Evolutionary conservation across 2,329 filamentous ascomycete species (phyloP), one percentile per base, ranked within the genome.

Genomic region (Cladosporium sp.): DNA sequence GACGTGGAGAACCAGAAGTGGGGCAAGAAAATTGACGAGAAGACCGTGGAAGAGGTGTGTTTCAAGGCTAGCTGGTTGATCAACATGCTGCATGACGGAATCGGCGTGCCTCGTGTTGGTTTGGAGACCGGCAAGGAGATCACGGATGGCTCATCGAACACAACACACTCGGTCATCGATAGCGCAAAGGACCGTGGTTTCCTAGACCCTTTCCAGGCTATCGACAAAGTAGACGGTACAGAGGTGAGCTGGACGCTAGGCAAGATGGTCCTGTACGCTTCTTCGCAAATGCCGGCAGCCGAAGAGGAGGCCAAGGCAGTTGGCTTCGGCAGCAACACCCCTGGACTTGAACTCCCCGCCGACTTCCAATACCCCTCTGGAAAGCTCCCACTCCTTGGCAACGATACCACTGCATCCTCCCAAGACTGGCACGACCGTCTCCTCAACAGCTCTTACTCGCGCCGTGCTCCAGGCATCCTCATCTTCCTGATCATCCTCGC

Each of bases 1-100:
- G 86, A 84, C 20, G 76, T 96, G 4, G 76, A 81, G 9, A 75
- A 78, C 19, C 73, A 90, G 61, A 85, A 88, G 70, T 93, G 85
- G 78, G 88, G 89, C 14, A 85, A 89, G 63, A 92, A 92, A 64
- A 82, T 91, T 1, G 83, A 88, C 65, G 78, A 80, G 59, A 84
- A 88, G 67, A 89, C 87, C 51, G 92, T 92, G 5, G 84, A 88
- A 64, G 87, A 96, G 70, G 89, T 96, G 1, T 99, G 94, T 73
- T 99, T 99, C 81, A 99, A 99, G 73, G 92, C 94, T 0, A 94
- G 91, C 5, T 99, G 95, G 94, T 80, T 99, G 45, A 96, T 99
- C 70, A 99, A 95, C 67, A 88, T 99, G 69, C 81, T 99, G 3
- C 93, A 99, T 69, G 90, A 97, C 63, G 94, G 94, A 1, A 97